Conservation (phyloP, 106 monocot species). For the Amphibolis antarctica region DNA sequence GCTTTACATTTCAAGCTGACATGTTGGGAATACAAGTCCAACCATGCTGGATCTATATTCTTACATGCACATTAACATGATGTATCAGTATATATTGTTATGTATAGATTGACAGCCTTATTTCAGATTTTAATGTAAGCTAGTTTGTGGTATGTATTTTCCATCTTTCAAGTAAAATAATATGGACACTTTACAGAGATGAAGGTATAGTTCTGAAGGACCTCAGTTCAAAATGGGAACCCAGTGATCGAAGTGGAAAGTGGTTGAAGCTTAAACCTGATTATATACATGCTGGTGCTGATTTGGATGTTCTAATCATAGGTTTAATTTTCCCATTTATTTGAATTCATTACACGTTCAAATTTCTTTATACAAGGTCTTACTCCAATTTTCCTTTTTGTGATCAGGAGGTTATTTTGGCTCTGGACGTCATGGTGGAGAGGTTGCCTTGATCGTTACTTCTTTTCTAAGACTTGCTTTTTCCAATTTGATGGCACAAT, state of each 20-base stretch:
- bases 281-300: slow-evolving; percentile 90
- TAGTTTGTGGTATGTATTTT: too few relatives aligned
- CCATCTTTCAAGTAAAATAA: not conserved
- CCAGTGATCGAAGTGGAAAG: slow-evolving; percentile 85
- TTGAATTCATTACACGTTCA: not conserved
- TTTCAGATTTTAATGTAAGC: not conserved
- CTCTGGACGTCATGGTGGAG: slow-evolving; percentile 90
- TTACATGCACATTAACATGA: not conserved
- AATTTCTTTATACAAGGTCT: too few relatives aligned
- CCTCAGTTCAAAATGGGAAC: slow-evolving; percentile 95
- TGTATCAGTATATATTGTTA: not conserved
- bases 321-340: slow-evolving; percentile 24
- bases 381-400: not conserved
- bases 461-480: not conserved
- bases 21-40: not conserved
- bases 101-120: not conserved
- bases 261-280: slow-evolving; percentile 99
- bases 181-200: slow-evolving; percentile 33
- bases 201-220: slow-evolving; percentile 93
- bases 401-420: slow-evolving; percentile 89
- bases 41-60: not conserved
- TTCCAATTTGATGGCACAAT: not conserved
- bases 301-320: slow-evolving; percentile 95
- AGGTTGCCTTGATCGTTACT: slow-evolving; percentile 32
- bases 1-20: not conserved